Base-by-base conservation (phyloP, 2,329 filamentous ascomycete species). In the Fusarium mexicanum region DNA sequence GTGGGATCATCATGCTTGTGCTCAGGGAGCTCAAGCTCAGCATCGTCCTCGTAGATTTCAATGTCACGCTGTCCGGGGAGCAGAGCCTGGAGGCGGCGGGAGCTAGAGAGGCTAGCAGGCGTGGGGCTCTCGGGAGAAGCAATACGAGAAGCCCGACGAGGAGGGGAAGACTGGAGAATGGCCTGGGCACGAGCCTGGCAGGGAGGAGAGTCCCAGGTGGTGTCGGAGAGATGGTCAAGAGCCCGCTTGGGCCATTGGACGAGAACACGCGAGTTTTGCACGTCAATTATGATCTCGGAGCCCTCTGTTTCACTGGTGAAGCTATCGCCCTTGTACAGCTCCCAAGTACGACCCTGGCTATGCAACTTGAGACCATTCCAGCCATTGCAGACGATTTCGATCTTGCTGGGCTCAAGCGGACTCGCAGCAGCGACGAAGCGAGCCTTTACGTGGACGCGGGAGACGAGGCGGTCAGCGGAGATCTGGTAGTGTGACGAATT, bases 301-400 rank as follows among this genome's bases (percentile, higher is more conserved):
- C 92, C 91, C 80, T 95, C 94, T 37, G 95, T 95, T 83, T 97
- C 94, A 66, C 95, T 97, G 53, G 92, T 93, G 83, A 98, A 98
- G 57, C 91, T 93, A 81, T 98, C 95, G 24, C 93, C 94, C 85
- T 98, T 98, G 73, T 87, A 88, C 78, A 99, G 84, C 75, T 98
- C 94, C 87, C 94, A 96, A 7, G 94, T 93, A 75, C 92, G 91
- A 64, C 94, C 94, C 83, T 96, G 93, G 85, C 94, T 98, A 84
- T 98, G 95, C 76, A 99, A 85, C 85, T 94, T 97, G 75, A 96
- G 87, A 22, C 96, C 96, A 82, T 99, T 99, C 96, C 96, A 98
- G 29, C 96, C 96, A 79, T 93, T 90, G 86, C 96, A 99, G 79
- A 94, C 88, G 77, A 99, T 93, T 83, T 98, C 94, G 53, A 99